Conservation (phyloP, 805 yeast genomes). For the Tanozyma kutaoensis region DNA sequence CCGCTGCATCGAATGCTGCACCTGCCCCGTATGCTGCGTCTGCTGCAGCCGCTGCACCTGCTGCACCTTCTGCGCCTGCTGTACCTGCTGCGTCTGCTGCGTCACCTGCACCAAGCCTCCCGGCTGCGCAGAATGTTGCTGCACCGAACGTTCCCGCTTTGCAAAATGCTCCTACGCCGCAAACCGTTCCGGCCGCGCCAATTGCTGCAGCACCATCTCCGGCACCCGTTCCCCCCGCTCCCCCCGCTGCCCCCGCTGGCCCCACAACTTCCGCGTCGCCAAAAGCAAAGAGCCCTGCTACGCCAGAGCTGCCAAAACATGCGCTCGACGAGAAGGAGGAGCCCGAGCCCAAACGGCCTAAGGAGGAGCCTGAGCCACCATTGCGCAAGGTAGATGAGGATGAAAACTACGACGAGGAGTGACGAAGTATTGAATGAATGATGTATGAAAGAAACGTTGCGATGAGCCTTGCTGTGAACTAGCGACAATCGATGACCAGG, state of each 20-base stretch:
- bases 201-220: slow-evolving; percentile 2
- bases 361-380: slow-evolving; percentile 21
- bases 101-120: too few species aligned
- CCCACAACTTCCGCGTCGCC: slow-evolving; percentile 1
- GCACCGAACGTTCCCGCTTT: neutral
- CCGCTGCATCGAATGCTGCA: slow-evolving; percentile 1
- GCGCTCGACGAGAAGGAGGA: too few species aligned
- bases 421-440: too few species aligned
- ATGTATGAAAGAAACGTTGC: too few species aligned
- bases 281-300: neutral
- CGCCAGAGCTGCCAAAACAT: too few species aligned
- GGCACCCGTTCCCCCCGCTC: slow-evolving; percentile 1
- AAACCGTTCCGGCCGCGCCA: slow-evolving; percentile 1
- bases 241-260: slow-evolving; percentile 2
- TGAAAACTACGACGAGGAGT: slow-evolving; percentile 33
- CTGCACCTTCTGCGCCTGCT: slow-evolving; percentile 1
- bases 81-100: slow-evolving; percentile 1
- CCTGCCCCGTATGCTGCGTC: slow-evolving; percentile 1
- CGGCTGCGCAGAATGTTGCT: slow-evolving; percentile 1
- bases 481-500: too few species aligned
- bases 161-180: slow-evolving; percentile 1
- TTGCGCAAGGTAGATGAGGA: slow-evolving; percentile 32
- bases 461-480: too few species aligned
- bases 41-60: neutral
- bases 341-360: too few species aligned